Conservation (phyloP, 108 stramenopile genomes). For the Pseudonitzschia delicatissima region DNA sequence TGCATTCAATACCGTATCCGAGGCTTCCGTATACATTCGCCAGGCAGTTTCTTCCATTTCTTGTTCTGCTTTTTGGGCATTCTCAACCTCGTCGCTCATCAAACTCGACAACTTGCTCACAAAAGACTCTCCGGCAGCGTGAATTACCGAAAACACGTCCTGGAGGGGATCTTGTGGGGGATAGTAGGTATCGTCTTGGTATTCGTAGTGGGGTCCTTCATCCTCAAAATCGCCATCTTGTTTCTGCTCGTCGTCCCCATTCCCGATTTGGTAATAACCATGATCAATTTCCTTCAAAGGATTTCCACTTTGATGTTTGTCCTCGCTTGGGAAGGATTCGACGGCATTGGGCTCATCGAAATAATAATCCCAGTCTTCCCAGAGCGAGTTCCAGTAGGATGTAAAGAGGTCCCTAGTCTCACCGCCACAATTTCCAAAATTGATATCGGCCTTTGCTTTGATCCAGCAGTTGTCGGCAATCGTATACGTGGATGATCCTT, state of each 20-base stretch:
- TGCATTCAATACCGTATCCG: not conserved
- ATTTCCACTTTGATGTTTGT: not conserved
- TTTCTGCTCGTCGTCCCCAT: not conserved
- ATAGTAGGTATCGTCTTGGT: not conserved
- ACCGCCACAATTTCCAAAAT: slow-evolving; percentile 23
- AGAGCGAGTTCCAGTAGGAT: not conserved
- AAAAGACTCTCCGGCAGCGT: not conserved
- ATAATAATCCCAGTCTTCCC: slow-evolving; percentile 4
- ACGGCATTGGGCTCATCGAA: not conserved
- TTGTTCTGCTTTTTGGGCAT: not conserved
- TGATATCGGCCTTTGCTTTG: slow-evolving; percentile 30
- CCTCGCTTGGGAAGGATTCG: not conserved
- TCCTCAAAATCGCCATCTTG: not conserved
- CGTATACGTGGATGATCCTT: slow-evolving; percentile 3
- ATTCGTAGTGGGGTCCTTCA: not conserved
- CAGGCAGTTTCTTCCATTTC: not conserved
- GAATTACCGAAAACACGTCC: not conserved
- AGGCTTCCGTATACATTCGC: too few species aligned
- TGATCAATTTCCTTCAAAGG: too few species aligned
- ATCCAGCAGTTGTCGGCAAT: slow-evolving; percentile 44
- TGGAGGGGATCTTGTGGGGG: slow-evolving; percentile 7
- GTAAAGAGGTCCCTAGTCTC: slow-evolving; percentile 7
- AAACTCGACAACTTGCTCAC: not conserved
- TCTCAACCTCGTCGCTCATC: slow-evolving; percentile 1
- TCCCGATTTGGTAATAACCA: too few species aligned